Evolutionary conservation across 805 yeast genomes (phyloP), one percentile per base, ranked within the genome.

Genomic region (Lachancea mirantina): DNA sequence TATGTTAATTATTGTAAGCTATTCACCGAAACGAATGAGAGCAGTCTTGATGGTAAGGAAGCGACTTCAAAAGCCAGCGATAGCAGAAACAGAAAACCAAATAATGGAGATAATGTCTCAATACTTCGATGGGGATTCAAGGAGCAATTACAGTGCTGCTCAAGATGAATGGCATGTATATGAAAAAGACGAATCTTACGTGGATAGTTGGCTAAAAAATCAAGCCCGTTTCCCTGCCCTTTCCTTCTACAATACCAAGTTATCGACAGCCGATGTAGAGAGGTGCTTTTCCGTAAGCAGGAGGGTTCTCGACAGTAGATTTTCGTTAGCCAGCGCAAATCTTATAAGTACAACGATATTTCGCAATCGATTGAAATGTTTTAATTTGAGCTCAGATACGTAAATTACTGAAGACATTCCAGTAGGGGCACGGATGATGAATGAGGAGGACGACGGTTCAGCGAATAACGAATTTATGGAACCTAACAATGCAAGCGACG

Each of bases 121-220:
- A 5, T 20, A 14, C 21, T 19, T 20, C 21, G 32, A 5, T 8
- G 24, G 13, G 7, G 21, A 27, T 9, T 22, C 24, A 17, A 28
- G 15, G 10, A 28, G 22, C 7, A 13, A 28, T 15, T 27, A 18
- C 11, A 23, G 23, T 7, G 13, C 26, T 5, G 13, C 36, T 4
- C 37, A 35, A 27, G 22, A 15, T 13, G 44, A 40, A 23, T 40
- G 44, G 44, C 36, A 32, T 16, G 6, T 38, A 15, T 27, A 27
- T 13, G 13, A 11, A 18, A 27, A 6, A 18, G 23, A 27, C 23
- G 23, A 15, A 27, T 27, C 30, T 27, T 26, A 14, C 4, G 15
- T 26, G 22, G 23, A 11, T 15, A 19, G 19, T 16, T 27, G 30
- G 23, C 22, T 6, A 4, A n/a, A 17, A n/a, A 18, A 18, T 16